A percentile compares a stretch with the other conserved stretches of the same genome.
These are phyloP conservation scores for Inosperma sp. DNA, from an alignment of 768 basidiomycete species.

Conservation along the genomic window DNA sequence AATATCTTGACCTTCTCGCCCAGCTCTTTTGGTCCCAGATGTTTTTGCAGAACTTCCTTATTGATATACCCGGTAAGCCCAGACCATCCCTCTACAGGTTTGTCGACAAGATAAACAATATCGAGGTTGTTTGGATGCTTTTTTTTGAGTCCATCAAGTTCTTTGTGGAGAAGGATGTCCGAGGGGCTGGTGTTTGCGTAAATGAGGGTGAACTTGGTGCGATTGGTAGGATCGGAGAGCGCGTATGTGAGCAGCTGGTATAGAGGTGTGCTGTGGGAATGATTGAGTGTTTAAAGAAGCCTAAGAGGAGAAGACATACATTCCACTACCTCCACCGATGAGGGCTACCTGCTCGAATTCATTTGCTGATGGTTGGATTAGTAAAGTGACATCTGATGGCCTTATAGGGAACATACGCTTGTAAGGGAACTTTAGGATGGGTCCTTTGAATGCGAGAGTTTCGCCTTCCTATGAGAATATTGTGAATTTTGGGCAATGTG, in stretches of 20 bases:
- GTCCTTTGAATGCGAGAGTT: slow-evolving; percentile 83
- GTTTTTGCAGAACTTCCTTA: slow-evolving; percentile 64
- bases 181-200: slow-evolving; percentile 87
- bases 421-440: slow-evolving; percentile 83
- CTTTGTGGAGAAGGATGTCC: slow-evolving; percentile 84
- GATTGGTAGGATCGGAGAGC: slow-evolving; percentile 67
- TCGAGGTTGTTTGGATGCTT: slow-evolving; percentile 70
- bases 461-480: slow-evolving; percentile 55
- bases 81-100: slow-evolving; percentile 52
- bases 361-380: slow-evolving; percentile 48
- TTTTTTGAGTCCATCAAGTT: slow-evolving; percentile 65
- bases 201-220: slow-evolving; percentile 90
- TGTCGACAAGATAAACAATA: slow-evolving; percentile 84
- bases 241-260: slow-evolving; percentile 80
- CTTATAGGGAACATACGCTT: slow-evolving; percentile 46
- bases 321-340: slow-evolving; percentile 92
- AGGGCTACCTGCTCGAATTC: slow-evolving; percentile 82
- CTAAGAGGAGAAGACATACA: slow-evolving; percentile 44
- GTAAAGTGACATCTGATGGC: not conserved
- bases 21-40: slow-evolving; percentile 59
- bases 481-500: slow-evolving; percentile 5
- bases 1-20: slow-evolving; percentile 84
- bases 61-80: slow-evolving; percentile 76
- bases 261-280: slow-evolving; percentile 60
- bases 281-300: not conserved